Percentiles rank a stretch among this genome's conserved stretches.
These are phyloP conservation scores for Phytophthora vignae DNA, from an alignment of 352 stramenopile species.

Conservation along the genomic window DNA sequence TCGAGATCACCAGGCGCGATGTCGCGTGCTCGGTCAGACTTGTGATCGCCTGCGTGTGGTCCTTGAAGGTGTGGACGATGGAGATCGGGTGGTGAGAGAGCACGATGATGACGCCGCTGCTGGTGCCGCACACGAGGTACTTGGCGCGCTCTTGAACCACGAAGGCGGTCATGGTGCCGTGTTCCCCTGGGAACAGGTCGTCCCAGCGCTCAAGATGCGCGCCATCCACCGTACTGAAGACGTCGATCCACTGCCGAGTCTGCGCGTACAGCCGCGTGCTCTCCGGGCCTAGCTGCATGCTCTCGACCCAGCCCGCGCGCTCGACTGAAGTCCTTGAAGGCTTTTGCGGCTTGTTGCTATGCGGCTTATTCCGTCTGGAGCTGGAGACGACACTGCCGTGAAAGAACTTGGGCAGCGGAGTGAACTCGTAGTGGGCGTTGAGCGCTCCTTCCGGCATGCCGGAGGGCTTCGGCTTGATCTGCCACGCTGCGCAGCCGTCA, in stretches of 20 bases:
- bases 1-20: constrained; percentile 70
- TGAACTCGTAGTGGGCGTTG: constrained; percentile 72
- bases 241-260: constrained; percentile 54
- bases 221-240: constrained; percentile 62
- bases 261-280: constrained; percentile 58
- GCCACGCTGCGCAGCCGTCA: constrained; percentile 71
- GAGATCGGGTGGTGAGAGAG: constrained; percentile 66
- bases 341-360: constrained; percentile 24
- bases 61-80: constrained; percentile 71
- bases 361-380: constrained; percentile 19
- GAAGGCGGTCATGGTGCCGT: constrained; percentile 72
- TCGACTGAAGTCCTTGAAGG: constrained; percentile 10
- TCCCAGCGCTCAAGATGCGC: constrained; percentile 58
- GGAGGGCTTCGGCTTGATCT: constrained; percentile 49
- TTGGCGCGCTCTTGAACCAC: constrained; percentile 73
- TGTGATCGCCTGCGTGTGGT: constrained; percentile 70
- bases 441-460: constrained; percentile 46
- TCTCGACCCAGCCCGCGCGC: constrained; percentile 53
- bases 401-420: constrained; percentile 58
- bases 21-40: constrained; percentile 57
- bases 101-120: constrained; percentile 62
- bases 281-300: constrained; percentile 56
- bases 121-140: constrained; percentile 69
- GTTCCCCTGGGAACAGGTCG: constrained; percentile 57
- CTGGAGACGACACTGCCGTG: constrained; percentile 10